phyloP scores from a whole-genome alignment of 2,329 filamentous ascomycete species.

The Aspergillus calidoustus region DNA sequence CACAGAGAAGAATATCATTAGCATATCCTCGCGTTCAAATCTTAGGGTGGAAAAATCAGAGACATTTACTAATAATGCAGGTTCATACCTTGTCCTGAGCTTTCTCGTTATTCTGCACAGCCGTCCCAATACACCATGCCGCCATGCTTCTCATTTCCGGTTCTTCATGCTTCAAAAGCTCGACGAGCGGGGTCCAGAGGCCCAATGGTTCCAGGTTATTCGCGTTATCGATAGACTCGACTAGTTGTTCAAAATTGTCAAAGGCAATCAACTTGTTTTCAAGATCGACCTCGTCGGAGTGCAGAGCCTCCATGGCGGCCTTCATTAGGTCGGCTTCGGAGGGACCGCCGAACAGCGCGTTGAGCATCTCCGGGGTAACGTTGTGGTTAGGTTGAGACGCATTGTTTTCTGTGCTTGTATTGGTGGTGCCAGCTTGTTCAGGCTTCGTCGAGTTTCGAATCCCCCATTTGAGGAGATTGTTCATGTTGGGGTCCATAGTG shows the following conservation, averaged over 20 bases:
- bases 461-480: slow-evolving; percentile 80
- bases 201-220: slow-evolving; percentile 83
- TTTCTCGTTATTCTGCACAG: slow-evolving; percentile 92
- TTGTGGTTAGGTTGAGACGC: slow-evolving; percentile 39
- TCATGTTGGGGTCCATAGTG: slow-evolving; percentile 67
- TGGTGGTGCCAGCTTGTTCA: slow-evolving; percentile 34
- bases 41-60: background rate
- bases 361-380: slow-evolving; percentile 72
- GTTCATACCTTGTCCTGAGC: slow-evolving; percentile 71
- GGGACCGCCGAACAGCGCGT: slow-evolving; percentile 77
- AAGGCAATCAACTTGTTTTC: slow-evolving; percentile 82
- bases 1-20: background rate
- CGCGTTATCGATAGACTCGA: slow-evolving; percentile 93
- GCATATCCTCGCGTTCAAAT: background rate
- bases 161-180: slow-evolving; percentile 71
- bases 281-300: slow-evolving; percentile 66
- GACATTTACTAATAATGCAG: slow-evolving; percentile 11
- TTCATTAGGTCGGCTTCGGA: slow-evolving; percentile 93
- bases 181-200: slow-evolving; percentile 81
- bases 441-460: slow-evolving; percentile 62
- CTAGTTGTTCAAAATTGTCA: slow-evolving; percentile 92
- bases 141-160: slow-evolving; percentile 79
- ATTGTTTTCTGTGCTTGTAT: slow-evolving; percentile 37
- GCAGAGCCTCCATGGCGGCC: slow-evolving; percentile 77
- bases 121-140: slow-evolving; percentile 92